Evolutionary conservation across 1,284 basidiomycete genomes (phyloP).

Genomic region (Mrakiaceae sp.): DNA sequence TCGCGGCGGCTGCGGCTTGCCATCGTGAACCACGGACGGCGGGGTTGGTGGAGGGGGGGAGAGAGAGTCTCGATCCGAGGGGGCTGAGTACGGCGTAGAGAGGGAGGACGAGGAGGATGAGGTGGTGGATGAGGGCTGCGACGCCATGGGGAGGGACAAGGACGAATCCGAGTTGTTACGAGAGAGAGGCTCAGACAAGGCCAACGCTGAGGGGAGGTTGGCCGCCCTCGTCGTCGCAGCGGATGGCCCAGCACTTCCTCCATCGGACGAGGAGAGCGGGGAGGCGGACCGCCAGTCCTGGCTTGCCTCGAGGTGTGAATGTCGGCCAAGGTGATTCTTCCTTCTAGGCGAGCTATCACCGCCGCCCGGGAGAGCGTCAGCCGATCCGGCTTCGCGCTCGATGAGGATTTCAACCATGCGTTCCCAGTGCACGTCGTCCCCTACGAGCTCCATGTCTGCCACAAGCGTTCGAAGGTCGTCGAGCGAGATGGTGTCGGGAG

Average conservation of each 20-base stretch:
- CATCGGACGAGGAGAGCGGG: not conserved
- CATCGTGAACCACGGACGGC: not conserved
- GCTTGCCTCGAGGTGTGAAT: not conserved
- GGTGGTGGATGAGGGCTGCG: not conserved
- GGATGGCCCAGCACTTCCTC: not conserved
- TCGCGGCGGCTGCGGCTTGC: not conserved
- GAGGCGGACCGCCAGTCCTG: not conserved
- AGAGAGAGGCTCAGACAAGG: no score
- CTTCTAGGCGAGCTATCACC: no score
- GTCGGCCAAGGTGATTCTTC: not conserved
- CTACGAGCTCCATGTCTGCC: not conserved
- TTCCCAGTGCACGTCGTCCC: constrained; percentile 3
- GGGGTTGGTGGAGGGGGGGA: not conserved
- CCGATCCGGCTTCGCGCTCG: not conserved
- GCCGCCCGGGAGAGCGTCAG: not conserved
- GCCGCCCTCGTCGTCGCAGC: not conserved
- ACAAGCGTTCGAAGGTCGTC: not conserved
- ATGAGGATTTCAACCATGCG: constrained; percentile 9
- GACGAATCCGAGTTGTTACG: no score
- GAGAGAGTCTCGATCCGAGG: not conserved
- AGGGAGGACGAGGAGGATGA: not conserved
- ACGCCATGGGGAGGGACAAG: no score
- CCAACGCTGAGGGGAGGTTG: not conserved
- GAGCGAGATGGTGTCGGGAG: constrained; percentile 4
- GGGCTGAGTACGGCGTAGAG: not conserved